Evolutionary conservation across 176 grass and related monocot genomes (phyloP).

Genomic region (Hyparrhenia diplandra): DNA sequence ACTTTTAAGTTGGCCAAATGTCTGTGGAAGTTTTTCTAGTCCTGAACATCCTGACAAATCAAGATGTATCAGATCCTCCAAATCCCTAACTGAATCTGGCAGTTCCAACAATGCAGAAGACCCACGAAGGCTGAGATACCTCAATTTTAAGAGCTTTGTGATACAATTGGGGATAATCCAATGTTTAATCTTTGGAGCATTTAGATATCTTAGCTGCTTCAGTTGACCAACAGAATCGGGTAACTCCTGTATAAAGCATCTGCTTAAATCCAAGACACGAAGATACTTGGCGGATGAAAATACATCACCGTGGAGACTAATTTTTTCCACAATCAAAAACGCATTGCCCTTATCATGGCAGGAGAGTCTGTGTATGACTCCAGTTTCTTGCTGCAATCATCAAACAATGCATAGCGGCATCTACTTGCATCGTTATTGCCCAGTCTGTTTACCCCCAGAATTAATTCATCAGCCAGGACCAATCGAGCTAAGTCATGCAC

Average conservation of each 20-base stretch:
- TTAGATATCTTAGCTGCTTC: conserved; percentile 13
- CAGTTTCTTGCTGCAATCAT: no score
- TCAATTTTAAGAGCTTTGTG: neutral
- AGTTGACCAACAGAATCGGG: neutral
- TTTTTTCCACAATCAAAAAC: no score
- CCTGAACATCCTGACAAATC: neutral
- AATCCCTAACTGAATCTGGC: neutral
- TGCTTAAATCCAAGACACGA: conserved; percentile 4
- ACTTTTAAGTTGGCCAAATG: neutral
- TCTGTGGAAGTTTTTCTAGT: neutral
- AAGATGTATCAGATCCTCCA: neutral
- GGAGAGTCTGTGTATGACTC: no score
- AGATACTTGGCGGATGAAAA: neutral
- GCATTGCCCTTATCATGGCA: no score
- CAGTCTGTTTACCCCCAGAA: no score
- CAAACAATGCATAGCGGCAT: no score
- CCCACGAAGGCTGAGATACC: neutral
- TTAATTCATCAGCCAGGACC: no score
- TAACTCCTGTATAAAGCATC: neutral
- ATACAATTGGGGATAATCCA: neutral
- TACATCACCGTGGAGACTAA: no score
- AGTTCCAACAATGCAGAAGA: neutral
- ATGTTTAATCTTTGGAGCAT: conserved; percentile 1
- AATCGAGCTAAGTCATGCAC: no score
- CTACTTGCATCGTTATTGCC: no score